These are phyloP conservation scores for Diplogelasinospora grovesii DNA, from an alignment of 495 filamentous ascomycete genomes.

Conservation along the genomic window DNA sequence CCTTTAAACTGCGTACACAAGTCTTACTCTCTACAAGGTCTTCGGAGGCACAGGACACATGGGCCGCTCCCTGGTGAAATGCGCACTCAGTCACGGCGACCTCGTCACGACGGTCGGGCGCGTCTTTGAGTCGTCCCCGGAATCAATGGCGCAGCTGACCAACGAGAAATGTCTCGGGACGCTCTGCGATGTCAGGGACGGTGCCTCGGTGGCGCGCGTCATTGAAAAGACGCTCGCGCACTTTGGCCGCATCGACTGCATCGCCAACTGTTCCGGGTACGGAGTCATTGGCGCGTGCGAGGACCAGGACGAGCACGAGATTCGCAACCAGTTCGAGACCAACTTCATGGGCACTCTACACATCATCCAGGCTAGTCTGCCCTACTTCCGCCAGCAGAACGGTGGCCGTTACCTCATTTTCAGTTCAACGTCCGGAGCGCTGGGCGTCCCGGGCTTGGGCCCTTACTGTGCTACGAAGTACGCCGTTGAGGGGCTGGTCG, in stretches of 20 bases:
- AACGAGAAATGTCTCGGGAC: slow-evolving; percentile 71
- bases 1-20: neutral
- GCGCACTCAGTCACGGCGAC: slow-evolving; percentile 72
- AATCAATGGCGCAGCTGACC: slow-evolving; percentile 58
- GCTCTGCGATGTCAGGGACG: slow-evolving; percentile 82
- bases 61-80: slow-evolving; percentile 81
- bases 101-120: slow-evolving; percentile 85
- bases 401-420: slow-evolving; percentile 87
- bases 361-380: slow-evolving; percentile 83
- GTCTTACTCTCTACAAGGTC: slow-evolving; percentile 51
- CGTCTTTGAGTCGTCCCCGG: slow-evolving; percentile 68
- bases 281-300: slow-evolving; percentile 94
- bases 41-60: slow-evolving; percentile 96
- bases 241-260: slow-evolving; percentile 80
- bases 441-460: slow-evolving; percentile 85
- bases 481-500: slow-evolving; percentile 88
- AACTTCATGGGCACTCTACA: slow-evolving; percentile 93
- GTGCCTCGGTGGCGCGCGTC: slow-evolving; percentile 66
- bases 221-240: slow-evolving; percentile 59
- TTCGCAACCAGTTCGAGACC: slow-evolving; percentile 93
- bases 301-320: slow-evolving; percentile 91
- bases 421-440: slow-evolving; percentile 78
- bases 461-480: slow-evolving; percentile 97
- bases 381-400: slow-evolving; percentile 73
- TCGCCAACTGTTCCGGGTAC: slow-evolving; percentile 87